Conservation (phyloP, 805 yeast genomes). For the Metschnikowia dekortorum region DNA sequence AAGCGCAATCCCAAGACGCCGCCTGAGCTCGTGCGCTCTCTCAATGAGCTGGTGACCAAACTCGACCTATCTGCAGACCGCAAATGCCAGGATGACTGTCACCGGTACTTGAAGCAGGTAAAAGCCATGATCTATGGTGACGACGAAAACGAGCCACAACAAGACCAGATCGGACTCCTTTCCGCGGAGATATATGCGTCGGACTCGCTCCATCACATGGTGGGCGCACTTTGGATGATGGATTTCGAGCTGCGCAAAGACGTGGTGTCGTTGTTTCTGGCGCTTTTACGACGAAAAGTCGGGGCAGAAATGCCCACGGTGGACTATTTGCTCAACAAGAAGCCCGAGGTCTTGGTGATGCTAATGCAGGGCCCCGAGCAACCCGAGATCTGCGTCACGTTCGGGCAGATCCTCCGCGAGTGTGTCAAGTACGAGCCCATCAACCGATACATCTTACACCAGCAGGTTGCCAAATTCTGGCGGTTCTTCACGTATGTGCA, state of each 20-base stretch:
- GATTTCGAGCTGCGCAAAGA: slow-evolving; percentile 91
- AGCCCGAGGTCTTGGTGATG: slow-evolving; percentile 56
- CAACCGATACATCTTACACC: slow-evolving; percentile 53
- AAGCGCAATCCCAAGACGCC: slow-evolving; percentile 90
- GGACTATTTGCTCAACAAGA: slow-evolving; percentile 63
- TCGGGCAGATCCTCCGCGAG: slow-evolving; percentile 79
- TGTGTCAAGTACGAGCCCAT: slow-evolving; percentile 76
- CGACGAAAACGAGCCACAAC: slow-evolving; percentile 56
- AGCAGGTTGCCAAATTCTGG: slow-evolving; percentile 59
- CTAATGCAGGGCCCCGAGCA: slow-evolving; percentile 71
- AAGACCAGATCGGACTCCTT: slow-evolving; percentile 69
- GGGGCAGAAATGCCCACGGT: slow-evolving; percentile 81
- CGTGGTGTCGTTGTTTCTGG: slow-evolving; percentile 66
- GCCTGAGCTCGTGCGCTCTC: slow-evolving; percentile 69
- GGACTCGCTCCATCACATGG: slow-evolving; percentile 62
- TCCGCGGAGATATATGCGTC: slow-evolving; percentile 75
- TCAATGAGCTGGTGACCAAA: slow-evolving; percentile 69
- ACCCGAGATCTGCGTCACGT: slow-evolving; percentile 65
- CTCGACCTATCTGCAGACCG: slow-evolving; percentile 45
- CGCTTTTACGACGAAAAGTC: slow-evolving; percentile 71
- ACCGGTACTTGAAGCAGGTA: slow-evolving; percentile 60
- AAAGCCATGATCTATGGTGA: slow-evolving; percentile 67
- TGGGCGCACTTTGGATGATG: slow-evolving; percentile 55
- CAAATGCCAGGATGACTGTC: slow-evolving; percentile 68
- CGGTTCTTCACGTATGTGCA: slow-evolving; percentile 74